Base-by-base conservation (phyloP, 345 rosid genomes). In the Ailanthus altissimus region DNA sequence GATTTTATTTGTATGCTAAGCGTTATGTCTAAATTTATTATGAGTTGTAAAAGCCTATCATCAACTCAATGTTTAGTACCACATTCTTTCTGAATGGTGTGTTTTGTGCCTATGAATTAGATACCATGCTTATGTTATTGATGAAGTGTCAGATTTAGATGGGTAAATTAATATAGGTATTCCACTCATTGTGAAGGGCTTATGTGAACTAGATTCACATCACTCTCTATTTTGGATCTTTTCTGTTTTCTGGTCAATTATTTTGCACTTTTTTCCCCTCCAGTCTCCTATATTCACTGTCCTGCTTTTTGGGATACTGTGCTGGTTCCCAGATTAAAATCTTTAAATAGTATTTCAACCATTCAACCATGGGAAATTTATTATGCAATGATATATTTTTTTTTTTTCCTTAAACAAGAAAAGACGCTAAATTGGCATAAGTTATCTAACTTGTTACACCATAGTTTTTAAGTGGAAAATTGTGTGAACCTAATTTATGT, bases 401-500 rank as follows among this genome's bases (percentile, higher is more conserved):
- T 42, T 8, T 21, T 43, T 0, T 28, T 28, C 16, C 40, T 21
- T 36, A 8, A 26, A 46, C 38, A 32, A 32, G 38, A 67, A 28
- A 11, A 13, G 16, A 45, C 6, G 18, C 9, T 18, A 20, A n/a
- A 67, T 46, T 12, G 32, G 38, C 38, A 32, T 18, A 2, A 14
- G 40, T 45, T 28, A 66, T 42, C 66, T 64, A 45, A 53, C 70
- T 51, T 68, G n/a, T 20, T 46, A 40, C 25, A 25, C 42, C 49
- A 28, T 61, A 46, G 51, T 8, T 46, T 38, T 74, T 36, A 53
- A 14, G 36, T 28, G 67, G 64, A 16, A 46, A 83, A 69, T 56
- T 43, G 62, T 62, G 43, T 81, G 1, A n/a, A 75, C 49, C 51
- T 69, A 18, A 6, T 51, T 70, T 73, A 16, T 75, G 64, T 77